Evolutionary conservation across 2,329 filamentous ascomycete genomes (phyloP).

Genomic region (Aspergillus quadrilineatus): DNA sequence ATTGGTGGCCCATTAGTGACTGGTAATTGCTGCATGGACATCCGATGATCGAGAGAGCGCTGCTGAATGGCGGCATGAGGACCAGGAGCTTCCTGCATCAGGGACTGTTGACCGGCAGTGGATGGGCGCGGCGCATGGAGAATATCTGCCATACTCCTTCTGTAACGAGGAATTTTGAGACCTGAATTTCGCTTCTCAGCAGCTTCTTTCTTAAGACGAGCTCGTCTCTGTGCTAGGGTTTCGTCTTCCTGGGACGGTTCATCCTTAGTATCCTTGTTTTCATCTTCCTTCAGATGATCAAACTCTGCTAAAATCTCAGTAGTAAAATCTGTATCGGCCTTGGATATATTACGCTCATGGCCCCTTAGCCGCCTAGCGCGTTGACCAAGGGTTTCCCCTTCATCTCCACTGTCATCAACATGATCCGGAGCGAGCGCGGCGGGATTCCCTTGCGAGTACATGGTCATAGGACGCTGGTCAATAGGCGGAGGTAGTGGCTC

Average conservation of each 20-base stretch:
- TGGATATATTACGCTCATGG: slow-evolving; percentile 32
- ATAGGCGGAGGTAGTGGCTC: slow-evolving; percentile 39
- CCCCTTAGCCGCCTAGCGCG: slow-evolving; percentile 42
- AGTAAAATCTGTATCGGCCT: slow-evolving; percentile 43
- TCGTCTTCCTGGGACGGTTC: slow-evolving; percentile 39
- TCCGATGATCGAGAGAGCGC: slow-evolving; percentile 23
- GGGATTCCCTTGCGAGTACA: slow-evolving; percentile 31
- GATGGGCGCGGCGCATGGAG: slow-evolving; percentile 55
- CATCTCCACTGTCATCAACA: slow-evolving; percentile 35
- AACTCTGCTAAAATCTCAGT: slow-evolving; percentile 45
- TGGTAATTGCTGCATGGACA: slow-evolving; percentile 34
- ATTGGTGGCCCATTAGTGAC: slow-evolving; percentile 22
- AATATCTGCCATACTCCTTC: slow-evolving; percentile 49
- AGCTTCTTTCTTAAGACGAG: slow-evolving; percentile 46
- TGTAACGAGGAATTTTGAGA: slow-evolving; percentile 31
- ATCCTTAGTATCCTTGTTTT: slow-evolving; percentile 23
- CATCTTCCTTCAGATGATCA: slow-evolving; percentile 29
- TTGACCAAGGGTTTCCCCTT: slow-evolving; percentile 48
- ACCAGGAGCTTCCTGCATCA: slow-evolving; percentile 21
- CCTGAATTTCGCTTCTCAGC: slow-evolving; percentile 24
- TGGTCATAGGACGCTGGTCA: slow-evolving; percentile 34
- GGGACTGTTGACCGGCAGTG: slow-evolving; percentile 29
- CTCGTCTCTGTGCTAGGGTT: slow-evolving; percentile 48
- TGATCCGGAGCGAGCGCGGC: not conserved
- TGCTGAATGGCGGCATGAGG: slow-evolving; percentile 19